Conservation (phyloP, 2,329 filamentous ascomycete genomes). For the Pseudogymnoascus sp. region DNA sequence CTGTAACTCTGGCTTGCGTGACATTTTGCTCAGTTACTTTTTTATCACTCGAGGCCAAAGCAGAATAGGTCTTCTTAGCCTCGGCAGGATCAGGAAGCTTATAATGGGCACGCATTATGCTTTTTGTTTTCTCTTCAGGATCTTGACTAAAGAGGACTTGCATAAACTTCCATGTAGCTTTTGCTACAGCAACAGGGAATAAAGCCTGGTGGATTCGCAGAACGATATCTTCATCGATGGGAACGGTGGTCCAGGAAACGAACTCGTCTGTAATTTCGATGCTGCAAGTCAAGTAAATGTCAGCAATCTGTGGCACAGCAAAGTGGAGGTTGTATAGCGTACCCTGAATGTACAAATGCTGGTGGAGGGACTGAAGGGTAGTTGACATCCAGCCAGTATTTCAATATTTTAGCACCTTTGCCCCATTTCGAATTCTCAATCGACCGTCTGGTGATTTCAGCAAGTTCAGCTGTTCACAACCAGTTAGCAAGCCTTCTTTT, state of each 20-base stretch:
- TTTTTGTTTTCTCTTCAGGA: conserved; percentile 33
- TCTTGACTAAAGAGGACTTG: conserved; percentile 41
- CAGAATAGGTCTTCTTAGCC: background rate
- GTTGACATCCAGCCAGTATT: conserved; percentile 50
- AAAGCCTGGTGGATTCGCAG: conserved; percentile 40
- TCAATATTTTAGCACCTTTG: background rate
- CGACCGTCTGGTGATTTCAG: conserved; percentile 33
- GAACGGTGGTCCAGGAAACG: conserved; percentile 39
- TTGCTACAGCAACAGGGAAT: conserved; percentile 44
- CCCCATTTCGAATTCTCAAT: conserved; percentile 28
- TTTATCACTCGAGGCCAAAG: background rate
- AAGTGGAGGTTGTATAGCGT: conserved; percentile 23
- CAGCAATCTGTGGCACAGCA: conserved; percentile 12
- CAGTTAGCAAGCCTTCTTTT: conserved; percentile 10
- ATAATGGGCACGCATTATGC: conserved; percentile 36
- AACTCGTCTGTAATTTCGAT: conserved; percentile 42
- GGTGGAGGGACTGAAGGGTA: conserved; percentile 53
- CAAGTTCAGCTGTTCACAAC: conserved; percentile 36
- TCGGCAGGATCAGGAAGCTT: conserved; percentile 18
- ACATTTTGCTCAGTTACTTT: background rate
- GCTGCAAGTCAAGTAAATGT: conserved; percentile 27
- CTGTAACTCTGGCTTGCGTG: background rate
- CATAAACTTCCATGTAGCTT: conserved; percentile 44
- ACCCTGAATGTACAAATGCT: conserved; percentile 52
- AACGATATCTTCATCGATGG: conserved; percentile 38